These are phyloP conservation scores for Cutaneotrichosporon cavernicola DNA, from an alignment of 1,284 basidiomycete species.

Conservation along the genomic window DNA sequence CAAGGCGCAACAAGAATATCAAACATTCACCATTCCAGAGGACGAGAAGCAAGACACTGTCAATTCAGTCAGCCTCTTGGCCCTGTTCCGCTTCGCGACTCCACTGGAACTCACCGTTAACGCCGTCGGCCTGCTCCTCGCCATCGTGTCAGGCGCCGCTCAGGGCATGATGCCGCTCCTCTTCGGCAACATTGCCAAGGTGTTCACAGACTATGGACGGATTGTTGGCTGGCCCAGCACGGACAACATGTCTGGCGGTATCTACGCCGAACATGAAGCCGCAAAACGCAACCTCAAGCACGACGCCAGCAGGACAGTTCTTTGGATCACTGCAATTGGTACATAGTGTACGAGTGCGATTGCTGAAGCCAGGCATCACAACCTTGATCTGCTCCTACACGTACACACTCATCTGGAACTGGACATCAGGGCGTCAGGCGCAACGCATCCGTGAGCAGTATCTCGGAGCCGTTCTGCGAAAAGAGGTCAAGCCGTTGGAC, in stretches of 20 bases:
- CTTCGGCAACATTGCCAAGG: slow-evolving; percentile 50
- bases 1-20: too few species aligned
- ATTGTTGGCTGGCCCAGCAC: slow-evolving; percentile 12
- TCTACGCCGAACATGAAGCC: slow-evolving; percentile 15
- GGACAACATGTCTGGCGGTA: neutral
- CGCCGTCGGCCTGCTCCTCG: slow-evolving; percentile 47
- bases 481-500: slow-evolving; percentile 61
- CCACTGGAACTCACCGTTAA: slow-evolving; percentile 41
- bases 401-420: slow-evolving; percentile 86
- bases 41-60: slow-evolving; percentile 3
- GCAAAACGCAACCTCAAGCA: slow-evolving; percentile 39
- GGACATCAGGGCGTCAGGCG: slow-evolving; percentile 82
- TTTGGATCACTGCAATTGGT: slow-evolving; percentile 55
- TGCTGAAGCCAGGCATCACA: slow-evolving; percentile 26
- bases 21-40: neutral
- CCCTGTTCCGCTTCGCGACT: slow-evolving; percentile 48
- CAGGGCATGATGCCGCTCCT: slow-evolving; percentile 52
- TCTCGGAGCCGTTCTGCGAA: slow-evolving; percentile 52
- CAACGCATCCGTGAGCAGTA: slow-evolving; percentile 64
- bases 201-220: slow-evolving; percentile 46
- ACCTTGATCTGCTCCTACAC: slow-evolving; percentile 56
- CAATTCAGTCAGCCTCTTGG: slow-evolving; percentile 38
- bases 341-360: slow-evolving; percentile 22
- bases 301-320: slow-evolving; percentile 43
- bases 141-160: slow-evolving; percentile 46